Base-by-base conservation (phyloP, 352 stramenopile species). In the Phytophthora sojae region DNA sequence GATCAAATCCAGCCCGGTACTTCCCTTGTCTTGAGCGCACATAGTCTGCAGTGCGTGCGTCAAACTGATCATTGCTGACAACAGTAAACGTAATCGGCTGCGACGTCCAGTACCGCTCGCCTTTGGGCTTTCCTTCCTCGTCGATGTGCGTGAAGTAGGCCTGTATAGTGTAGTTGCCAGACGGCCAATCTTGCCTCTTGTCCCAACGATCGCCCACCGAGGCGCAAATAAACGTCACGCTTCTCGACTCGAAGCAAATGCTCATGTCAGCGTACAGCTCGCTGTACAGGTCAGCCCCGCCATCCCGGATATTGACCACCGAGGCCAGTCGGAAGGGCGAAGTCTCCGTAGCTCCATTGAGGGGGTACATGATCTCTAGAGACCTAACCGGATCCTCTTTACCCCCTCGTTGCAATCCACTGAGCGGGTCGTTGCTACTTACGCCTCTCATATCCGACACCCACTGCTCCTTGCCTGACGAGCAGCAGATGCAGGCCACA, bases 101-200 rank as follows among this genome's bases (percentile, higher is more conserved):
- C 4, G 42, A 49, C 42, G 6, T 49, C 42, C 42, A 49, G 42
- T 49, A 49, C 6, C 42, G 14, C 6, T 21, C 42, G n/a, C 17
- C 42, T 21, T 6, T 49, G 15, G 42, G 42, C n/a, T 19, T 5
- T 19, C 42, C 42, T 11, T 49, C 42, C 2, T 21, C 42, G 42
- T 49, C 42, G 17, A 49, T 15, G 6, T 21, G 42, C 0, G 42
- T 49, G 17, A 49, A 49, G 42, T 21, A 49, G 42, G 42, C 42
- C 21, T 49, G 42, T 17, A 49, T 4, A 2, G n/a, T 58, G 39
- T 32, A 83, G 35, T 14, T 83, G 79, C 39, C 58, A 64, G 11
- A 57, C 73, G 3, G 7, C 47, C 47, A 53, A 53, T 53, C 47
- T 30, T 29, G n/a, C 11, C 14, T 19, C 4, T 26, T 15, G 0